Base-by-base conservation (phyloP, 75 land plant species). In the Isoetes taiwanensis region DNA sequence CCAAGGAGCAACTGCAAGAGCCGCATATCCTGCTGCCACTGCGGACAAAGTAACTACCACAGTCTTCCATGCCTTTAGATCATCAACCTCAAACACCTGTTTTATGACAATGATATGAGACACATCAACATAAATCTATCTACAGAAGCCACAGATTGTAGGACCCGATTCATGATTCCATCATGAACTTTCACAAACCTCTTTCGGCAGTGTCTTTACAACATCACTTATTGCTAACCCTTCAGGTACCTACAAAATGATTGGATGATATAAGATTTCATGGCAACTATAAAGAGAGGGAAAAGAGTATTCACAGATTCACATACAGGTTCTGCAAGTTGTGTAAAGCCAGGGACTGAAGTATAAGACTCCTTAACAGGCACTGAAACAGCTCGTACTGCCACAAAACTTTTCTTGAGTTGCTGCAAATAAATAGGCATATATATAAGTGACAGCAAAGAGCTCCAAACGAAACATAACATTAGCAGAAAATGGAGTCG, bases 1-100 rank as follows among this genome's bases (percentile, higher is more conserved):
- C 93, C 93, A 90, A 31, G 97, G 97, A 29, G 93, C 67, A 69
- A 85, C 83, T 48, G 97, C 52, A 55, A 90, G 85, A 75, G 83
- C 70, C 28, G 70, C 58, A 14, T 85, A 63, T 2, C 97, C 97
- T 57, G 83, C 53, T 5, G 84, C 56, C 56, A 85, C 85, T n/a
- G 93, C 70, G 42, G 62, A 62, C 28, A 78, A 77, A 16, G 91
- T 73, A 57, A 80, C 68, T 28, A 69, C 62, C 42, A 90, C 80
- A n/a, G 87, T 73, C 46, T 64, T 85, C 93, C 86, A 90, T 43
- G 97, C 81, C 66, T 90, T 90, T 37, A 64, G 40, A 61, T 85
- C 87, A 70, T 90, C 66, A 52, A 90, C 76, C 63, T 80, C 93
- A 66, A 90, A 90, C 5, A 85, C 84, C 96, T 90, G 50, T 34